A percentile compares a stretch with the other conserved stretches of the same genome.
These are phyloP conservation scores for Pestalotiopsis sp. DNA, from an alignment of 2,329 filamentous ascomycete genomes.

Conservation along the genomic window DNA sequence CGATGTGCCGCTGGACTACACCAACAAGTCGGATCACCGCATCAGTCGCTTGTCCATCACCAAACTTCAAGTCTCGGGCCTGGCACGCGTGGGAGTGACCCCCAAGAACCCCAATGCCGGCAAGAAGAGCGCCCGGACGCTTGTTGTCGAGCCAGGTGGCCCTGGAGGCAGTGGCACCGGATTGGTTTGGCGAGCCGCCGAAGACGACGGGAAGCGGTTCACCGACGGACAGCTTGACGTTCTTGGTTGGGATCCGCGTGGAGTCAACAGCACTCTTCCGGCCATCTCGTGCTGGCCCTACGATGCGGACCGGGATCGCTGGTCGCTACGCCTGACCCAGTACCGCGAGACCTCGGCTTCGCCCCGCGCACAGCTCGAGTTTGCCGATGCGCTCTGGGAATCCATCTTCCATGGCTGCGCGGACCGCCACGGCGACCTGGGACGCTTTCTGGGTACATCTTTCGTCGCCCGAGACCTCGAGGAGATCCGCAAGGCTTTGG, in stretches of 20 bases:
- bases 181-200: conserved; percentile 40
- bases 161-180: conserved; percentile 50
- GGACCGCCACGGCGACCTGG: conserved; percentile 45
- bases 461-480: conserved; percentile 52
- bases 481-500: conserved; percentile 47
- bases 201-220: conserved; percentile 41
- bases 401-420: conserved; percentile 46
- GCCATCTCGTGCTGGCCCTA: conserved; percentile 48
- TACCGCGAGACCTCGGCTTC: conserved; percentile 40
- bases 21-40: conserved; percentile 43
- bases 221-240: conserved; percentile 48
- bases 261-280: conserved; percentile 51
- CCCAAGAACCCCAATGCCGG: conserved; percentile 23
- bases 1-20: conserved; percentile 51
- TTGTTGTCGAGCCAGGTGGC: conserved; percentile 54
- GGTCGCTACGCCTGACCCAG: conserved; percentile 41
- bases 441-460: conserved; percentile 48
- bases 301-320: conserved; percentile 48
- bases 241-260: conserved; percentile 57
- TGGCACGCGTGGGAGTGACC: conserved; percentile 29
- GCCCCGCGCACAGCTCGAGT: conserved; percentile 40
- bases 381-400: conserved; percentile 48
- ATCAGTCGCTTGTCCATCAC: conserved; percentile 50
- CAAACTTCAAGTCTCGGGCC: conserved; percentile 50
- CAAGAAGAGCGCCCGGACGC: conserved; percentile 46